Percentiles rank a stretch among this genome's conserved stretches.
phyloP scores from a whole-genome alignment of 305 asterid genomes.

The Fraxinus xanthoxyloides region DNA sequence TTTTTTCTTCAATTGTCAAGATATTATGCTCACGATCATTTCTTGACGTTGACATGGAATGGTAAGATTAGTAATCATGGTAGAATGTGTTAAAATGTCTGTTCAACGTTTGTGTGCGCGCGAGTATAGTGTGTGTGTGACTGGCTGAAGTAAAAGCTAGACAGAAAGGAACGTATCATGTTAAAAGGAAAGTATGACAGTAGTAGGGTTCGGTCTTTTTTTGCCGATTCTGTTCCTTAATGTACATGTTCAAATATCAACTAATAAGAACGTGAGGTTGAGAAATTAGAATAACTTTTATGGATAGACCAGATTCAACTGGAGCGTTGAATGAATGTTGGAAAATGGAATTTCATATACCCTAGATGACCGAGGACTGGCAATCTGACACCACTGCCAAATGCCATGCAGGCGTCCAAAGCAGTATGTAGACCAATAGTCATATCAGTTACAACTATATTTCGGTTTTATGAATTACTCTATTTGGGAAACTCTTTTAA shows the following conservation, averaged over 20 bases:
- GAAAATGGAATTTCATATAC: background rate
- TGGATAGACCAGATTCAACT: background rate
- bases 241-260: background rate
- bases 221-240: background rate
- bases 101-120: background rate
- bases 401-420: background rate
- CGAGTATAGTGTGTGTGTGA: background rate
- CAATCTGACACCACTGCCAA: background rate
- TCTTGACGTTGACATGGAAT: background rate
- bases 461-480: background rate
- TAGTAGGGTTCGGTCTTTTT: background rate
- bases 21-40: background rate
- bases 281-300: background rate
- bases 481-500: background rate
- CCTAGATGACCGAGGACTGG: background rate
- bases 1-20: background rate
- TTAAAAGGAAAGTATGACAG: background rate
- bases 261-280: background rate
- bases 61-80: background rate
- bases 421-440: background rate
- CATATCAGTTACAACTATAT: background rate
- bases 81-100: background rate
- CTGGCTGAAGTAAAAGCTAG: background rate
- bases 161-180: background rate
- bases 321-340: background rate